Percentiles rank a stretch among this genome's conserved stretches.
These are phyloP conservation scores for Lentinula boryana DNA, from an alignment of 768 basidiomycete genomes.

Conservation along the genomic window DNA sequence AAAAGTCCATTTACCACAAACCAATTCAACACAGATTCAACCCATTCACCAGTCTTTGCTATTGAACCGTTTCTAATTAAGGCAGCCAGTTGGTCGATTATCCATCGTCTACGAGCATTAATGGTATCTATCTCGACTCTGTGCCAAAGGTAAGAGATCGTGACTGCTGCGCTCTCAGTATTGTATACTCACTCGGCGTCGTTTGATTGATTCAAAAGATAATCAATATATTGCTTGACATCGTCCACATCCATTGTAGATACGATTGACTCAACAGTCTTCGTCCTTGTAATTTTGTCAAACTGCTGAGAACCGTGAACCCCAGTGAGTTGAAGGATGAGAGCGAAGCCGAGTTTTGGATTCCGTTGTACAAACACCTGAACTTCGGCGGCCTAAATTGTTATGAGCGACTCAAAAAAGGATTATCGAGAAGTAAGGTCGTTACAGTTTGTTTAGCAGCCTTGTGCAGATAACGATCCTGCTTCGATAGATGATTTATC, in stretches of 20 bases:
- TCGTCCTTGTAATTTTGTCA: slow-evolving; percentile 87
- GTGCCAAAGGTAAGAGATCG: not conserved
- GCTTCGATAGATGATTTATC: slow-evolving; percentile 91
- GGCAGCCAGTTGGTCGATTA: slow-evolving; percentile 76
- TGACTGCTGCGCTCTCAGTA: not conserved
- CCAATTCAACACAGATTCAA: slow-evolving; percentile 74
- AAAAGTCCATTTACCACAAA: slow-evolving; percentile 80
- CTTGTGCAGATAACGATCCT: slow-evolving; percentile 86
- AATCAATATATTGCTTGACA: slow-evolving; percentile 69
- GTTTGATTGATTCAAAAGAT: slow-evolving; percentile 62
- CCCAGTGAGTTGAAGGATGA: slow-evolving; percentile 82
- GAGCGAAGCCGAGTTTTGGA: slow-evolving; percentile 75
- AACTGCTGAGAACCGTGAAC: slow-evolving; percentile 82
- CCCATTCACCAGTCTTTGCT: slow-evolving; percentile 76
- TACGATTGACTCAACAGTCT: slow-evolving; percentile 84
- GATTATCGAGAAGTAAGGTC: slow-evolving; percentile 16
- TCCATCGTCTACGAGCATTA: slow-evolving; percentile 68
- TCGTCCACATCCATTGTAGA: slow-evolving; percentile 67
- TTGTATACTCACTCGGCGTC: slow-evolving; percentile 34
- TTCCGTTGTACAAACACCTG: slow-evolving; percentile 69
- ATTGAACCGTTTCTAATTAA: slow-evolving; percentile 76
- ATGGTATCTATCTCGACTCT: slow-evolving; percentile 40
- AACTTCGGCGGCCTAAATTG: slow-evolving; percentile 61
- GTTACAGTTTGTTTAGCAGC: slow-evolving; percentile 78
- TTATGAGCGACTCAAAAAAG: not conserved